Evolutionary conservation across 129 eudicot genomes (phyloP).

Genomic region (Escallonia rubra): DNA sequence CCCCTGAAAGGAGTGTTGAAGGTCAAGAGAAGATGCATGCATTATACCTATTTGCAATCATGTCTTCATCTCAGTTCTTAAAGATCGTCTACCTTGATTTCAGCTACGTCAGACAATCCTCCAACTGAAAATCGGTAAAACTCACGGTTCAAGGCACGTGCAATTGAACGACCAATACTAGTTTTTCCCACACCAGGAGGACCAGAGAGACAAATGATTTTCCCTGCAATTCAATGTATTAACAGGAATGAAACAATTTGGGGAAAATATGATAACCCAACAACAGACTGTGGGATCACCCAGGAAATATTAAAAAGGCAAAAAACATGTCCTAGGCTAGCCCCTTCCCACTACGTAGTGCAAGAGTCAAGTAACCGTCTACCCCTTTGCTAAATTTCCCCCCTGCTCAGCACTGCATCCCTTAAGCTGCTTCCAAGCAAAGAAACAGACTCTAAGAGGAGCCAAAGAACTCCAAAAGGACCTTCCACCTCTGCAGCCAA

Average conservation of each 20-base stretch:
- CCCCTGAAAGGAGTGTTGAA: slow-evolving; percentile 44
- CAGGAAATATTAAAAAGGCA: too few relatives aligned
- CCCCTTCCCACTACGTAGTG: too few relatives aligned
- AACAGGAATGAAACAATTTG: background rate
- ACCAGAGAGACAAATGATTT: slow-evolving; percentile 90
- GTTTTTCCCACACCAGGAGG: slow-evolving; percentile 99
- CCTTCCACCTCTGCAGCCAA: too few relatives aligned
- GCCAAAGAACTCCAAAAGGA: too few relatives aligned
- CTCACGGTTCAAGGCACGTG: slow-evolving; percentile 92
- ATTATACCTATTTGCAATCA: background rate
- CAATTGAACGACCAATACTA: slow-evolving; percentile 98
- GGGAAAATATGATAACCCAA: too few relatives aligned
- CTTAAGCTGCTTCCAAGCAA: too few relatives aligned
- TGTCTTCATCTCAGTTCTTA: slow-evolving; percentile 1
- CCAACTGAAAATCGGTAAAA: slow-evolving; percentile 98
- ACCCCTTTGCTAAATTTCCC: too few relatives aligned
- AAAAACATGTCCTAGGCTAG: too few relatives aligned
- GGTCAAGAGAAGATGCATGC: slow-evolving; percentile 6
- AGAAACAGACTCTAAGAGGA: too few relatives aligned
- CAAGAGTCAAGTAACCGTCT: too few relatives aligned
- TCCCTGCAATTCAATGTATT: slow-evolving; percentile 40
- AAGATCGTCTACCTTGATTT: slow-evolving; percentile 61
- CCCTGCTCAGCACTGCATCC: too few relatives aligned
- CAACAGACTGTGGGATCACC: too few relatives aligned
- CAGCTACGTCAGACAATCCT: slow-evolving; percentile 98